Percentiles rank a stretch among this genome's conserved stretches.
Evolutionary conservation across 2,329 filamentous ascomycete genomes (phyloP).

Genomic region (Eutypella sp.): DNA sequence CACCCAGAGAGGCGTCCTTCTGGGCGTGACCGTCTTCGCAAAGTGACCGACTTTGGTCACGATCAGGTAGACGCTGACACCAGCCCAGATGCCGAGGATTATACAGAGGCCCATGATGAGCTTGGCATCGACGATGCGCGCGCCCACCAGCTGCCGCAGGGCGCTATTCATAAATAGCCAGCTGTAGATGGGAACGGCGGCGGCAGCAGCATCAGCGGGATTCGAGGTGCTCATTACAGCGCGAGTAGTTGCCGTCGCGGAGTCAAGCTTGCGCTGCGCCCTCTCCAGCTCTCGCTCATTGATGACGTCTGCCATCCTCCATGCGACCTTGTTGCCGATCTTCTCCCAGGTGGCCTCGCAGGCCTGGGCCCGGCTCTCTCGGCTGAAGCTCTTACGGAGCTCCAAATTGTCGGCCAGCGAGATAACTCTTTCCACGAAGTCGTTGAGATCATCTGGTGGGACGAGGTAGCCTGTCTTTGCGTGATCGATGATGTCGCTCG

Average conservation of each 20-base stretch:
- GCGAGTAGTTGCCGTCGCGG: not conserved
- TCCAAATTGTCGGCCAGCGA: constrained; percentile 41
- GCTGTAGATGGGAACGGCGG: constrained; percentile 32
- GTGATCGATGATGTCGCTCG: constrained; percentile 61
- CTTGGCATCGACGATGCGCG: constrained; percentile 37
- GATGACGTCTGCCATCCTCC: constrained; percentile 54
- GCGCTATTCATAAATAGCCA: constrained; percentile 40
- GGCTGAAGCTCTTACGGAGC: constrained; percentile 41
- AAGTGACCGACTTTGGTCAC: constrained; percentile 43
- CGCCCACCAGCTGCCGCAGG: constrained; percentile 30
- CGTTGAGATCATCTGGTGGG: constrained; percentile 52
- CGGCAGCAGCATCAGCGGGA: constrained; percentile 1
- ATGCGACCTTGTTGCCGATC: constrained; percentile 66
- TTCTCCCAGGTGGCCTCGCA: constrained; percentile 65
- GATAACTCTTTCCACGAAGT: constrained; percentile 51
- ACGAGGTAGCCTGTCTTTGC: constrained; percentile 57
- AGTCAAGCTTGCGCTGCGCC: constrained; percentile 22
- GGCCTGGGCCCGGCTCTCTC: constrained; percentile 49
- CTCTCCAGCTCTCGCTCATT: constrained; percentile 36
- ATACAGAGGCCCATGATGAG: constrained; percentile 40
- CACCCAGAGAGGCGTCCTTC: not conserved
- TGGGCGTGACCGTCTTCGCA: constrained; percentile 16
- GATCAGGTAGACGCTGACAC: constrained; percentile 44
- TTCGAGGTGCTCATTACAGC: too few species aligned
- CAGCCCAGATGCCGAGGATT: constrained; percentile 44